Percentiles rank a stretch among this genome's conserved stretches.
phyloP scores from a whole-genome alignment of 2,329 filamentous ascomycete species.

The Hypocreales sp. region DNA sequence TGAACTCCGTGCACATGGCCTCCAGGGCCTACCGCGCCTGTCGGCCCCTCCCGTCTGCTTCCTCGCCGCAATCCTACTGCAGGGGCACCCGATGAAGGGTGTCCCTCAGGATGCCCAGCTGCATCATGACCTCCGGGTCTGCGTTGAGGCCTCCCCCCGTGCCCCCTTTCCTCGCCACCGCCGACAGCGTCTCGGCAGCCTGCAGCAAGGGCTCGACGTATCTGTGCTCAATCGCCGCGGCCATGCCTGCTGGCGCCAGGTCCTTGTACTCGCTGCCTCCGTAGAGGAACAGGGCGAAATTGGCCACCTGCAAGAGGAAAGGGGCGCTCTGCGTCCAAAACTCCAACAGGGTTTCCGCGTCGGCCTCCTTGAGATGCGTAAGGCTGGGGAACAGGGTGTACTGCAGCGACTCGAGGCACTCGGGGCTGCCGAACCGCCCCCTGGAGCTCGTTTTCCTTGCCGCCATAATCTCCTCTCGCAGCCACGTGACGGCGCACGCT shows the following conservation, averaged over 20 bases:
- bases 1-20: no score
- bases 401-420: constrained; percentile 43
- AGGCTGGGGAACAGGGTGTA: constrained; percentile 45
- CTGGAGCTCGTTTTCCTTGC: constrained; percentile 18
- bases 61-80: no score
- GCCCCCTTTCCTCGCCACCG: constrained; percentile 16
- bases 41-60: no score
- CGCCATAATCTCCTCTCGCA: constrained; percentile 44
- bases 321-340: constrained; percentile 35
- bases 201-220: constrained; percentile 38
- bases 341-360: constrained; percentile 27
- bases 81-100: constrained; percentile 24
- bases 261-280: constrained; percentile 25
- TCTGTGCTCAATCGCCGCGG: constrained; percentile 39
- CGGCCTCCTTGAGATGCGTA: constrained; percentile 26
- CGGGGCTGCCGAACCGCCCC: constrained; percentile 31
- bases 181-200: constrained; percentile 21
- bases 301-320: constrained; percentile 43
- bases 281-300: constrained; percentile 44
- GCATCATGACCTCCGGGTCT: constrained; percentile 16
- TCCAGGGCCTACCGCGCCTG: no score
- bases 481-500: constrained; percentile 46
- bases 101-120: constrained; percentile 25
- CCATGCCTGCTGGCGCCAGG: constrained; percentile 40
- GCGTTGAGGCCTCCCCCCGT: constrained; percentile 15